Base-by-base conservation (phyloP, 495 filamentous ascomycete genomes). In the Hypoxylon subgilvum region DNA sequence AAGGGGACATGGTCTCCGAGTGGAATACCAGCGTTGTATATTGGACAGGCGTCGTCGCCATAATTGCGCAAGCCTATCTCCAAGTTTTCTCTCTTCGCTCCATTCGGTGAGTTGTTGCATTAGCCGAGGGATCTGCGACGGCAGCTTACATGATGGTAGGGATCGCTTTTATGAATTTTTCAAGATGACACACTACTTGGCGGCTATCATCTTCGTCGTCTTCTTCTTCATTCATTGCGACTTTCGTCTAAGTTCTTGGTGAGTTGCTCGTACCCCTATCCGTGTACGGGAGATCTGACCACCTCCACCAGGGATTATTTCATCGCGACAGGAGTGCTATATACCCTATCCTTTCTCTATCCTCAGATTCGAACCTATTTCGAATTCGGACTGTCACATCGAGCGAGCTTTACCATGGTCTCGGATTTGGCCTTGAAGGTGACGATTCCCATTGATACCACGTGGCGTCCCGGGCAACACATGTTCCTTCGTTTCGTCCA, bases 391-490 rank as follows among this genome's bases (percentile, higher is more conserved):
- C 34, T 76, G 0, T 49, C 53, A 10, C 76, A 79, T 43, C 69
- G 68, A 3, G 81, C 82, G 4, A 74, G 59, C 8, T 62, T 83
- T 34, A 64, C 65, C 19, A 65, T 77, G 8, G 69, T 78, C 8
- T 71, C 73, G 10, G 70, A 74, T 39, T 73, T 71, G 6, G 67
- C 79, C 9, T 27, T 82, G 22, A 72, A 75, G 13, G 70, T 84
- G 23, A 65, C 58, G 1, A 78, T 84, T 38, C 75, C 76, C 6
- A 78, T 76, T 13, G 66, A 74, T 14, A 81, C 88, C 69, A 79
- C 77, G 59, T 93, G 89, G 89, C 78, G 75, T 40, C 87, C 89
- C 2, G 88, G 89, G 6, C 89, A 92, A 70, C 90, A 91, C 60
- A 83, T 90, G 31, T 93, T 92, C 65, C 76, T 93, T 2, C 80